A percentile compares a stretch with the other conserved stretches of the same genome.
Evolutionary conservation across 2,329 filamentous ascomycete genomes (phyloP).

Genomic region (Corniculantispora saksenae): DNA sequence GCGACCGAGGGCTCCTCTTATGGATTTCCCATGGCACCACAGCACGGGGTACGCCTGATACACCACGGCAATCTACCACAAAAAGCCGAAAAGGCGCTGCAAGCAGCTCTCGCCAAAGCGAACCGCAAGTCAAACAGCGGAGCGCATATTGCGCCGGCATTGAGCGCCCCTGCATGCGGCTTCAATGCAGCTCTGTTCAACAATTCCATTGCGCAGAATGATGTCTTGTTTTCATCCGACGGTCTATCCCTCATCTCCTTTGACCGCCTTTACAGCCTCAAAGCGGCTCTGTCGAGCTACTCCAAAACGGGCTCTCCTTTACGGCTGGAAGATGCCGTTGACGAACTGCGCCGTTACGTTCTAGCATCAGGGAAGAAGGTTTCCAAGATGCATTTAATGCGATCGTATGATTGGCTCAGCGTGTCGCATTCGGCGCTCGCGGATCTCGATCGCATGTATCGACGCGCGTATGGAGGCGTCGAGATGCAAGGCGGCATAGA

Average conservation of each 20-base stretch:
- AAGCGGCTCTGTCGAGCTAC: slow-evolving; percentile 60
- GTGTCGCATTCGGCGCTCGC: slow-evolving; percentile 50
- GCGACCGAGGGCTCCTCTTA: slow-evolving; percentile 40
- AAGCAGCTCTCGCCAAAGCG: slow-evolving; percentile 52
- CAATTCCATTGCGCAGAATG: slow-evolving; percentile 60
- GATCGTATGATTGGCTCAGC: slow-evolving; percentile 59
- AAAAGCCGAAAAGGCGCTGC: slow-evolving; percentile 50
- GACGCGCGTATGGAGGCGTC: slow-evolving; percentile 54
- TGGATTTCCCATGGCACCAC: slow-evolving; percentile 9
- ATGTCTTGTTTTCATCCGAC: slow-evolving; percentile 60
- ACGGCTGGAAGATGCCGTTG: slow-evolving; percentile 61
- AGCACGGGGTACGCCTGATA: slow-evolving; percentile 48
- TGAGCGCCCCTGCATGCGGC: slow-evolving; percentile 45
- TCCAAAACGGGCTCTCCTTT: slow-evolving; percentile 45
- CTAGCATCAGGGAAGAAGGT: slow-evolving; percentile 55
- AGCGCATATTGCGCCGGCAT: slow-evolving; percentile 39
- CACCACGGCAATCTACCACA: slow-evolving; percentile 47
- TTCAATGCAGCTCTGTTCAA: slow-evolving; percentile 55
- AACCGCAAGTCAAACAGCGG: neutral
- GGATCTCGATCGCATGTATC: slow-evolving; percentile 60
- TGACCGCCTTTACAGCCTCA: slow-evolving; percentile 66
- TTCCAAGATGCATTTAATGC: slow-evolving; percentile 50
- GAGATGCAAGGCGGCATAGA: slow-evolving; percentile 49
- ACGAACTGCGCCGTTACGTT: slow-evolving; percentile 62
- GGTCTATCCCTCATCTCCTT: slow-evolving; percentile 61